These are phyloP conservation scores for Jaltomata sinuosa DNA, from an alignment of 257 asterid species.

Conservation along the genomic window DNA sequence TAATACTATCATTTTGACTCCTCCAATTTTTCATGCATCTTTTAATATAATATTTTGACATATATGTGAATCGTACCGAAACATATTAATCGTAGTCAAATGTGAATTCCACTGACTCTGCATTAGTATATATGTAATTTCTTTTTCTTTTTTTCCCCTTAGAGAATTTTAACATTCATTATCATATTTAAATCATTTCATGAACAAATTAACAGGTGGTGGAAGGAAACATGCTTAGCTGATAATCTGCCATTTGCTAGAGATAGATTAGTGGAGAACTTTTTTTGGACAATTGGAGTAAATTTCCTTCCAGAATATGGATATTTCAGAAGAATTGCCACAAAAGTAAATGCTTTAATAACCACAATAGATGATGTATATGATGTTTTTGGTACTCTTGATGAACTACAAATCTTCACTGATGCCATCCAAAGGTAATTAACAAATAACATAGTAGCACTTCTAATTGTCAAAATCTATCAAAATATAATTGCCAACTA, in stretches of 20 bases:
- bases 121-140: not conserved
- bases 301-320: constrained; percentile 16
- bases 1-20: too few species aligned
- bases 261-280: constrained; percentile 43
- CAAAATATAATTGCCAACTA: not conserved
- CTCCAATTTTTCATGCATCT: too few species aligned
- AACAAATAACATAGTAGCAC: not conserved
- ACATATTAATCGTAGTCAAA: not conserved
- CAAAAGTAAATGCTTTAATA: constrained; percentile 18
- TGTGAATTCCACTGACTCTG: not conserved
- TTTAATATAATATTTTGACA: too few species aligned
- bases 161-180: not conserved
- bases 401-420: constrained; percentile 21
- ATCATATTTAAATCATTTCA: not conserved
- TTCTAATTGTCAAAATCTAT: not conserved
- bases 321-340: not conserved
- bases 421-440: constrained; percentile 28
- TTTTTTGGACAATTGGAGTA: constrained; percentile 24
- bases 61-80: not conserved
- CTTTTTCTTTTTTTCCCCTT: not conserved
- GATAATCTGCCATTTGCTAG: constrained; percentile 41
- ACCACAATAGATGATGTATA: constrained; percentile 10
- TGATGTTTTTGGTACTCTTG: constrained; percentile 17
- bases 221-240: constrained; percentile 26
- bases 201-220: constrained; percentile 28